These are phyloP conservation scores for Colletotrichum truncatum DNA, from an alignment of 2,329 filamentous ascomycete species.

Conservation along the genomic window DNA sequence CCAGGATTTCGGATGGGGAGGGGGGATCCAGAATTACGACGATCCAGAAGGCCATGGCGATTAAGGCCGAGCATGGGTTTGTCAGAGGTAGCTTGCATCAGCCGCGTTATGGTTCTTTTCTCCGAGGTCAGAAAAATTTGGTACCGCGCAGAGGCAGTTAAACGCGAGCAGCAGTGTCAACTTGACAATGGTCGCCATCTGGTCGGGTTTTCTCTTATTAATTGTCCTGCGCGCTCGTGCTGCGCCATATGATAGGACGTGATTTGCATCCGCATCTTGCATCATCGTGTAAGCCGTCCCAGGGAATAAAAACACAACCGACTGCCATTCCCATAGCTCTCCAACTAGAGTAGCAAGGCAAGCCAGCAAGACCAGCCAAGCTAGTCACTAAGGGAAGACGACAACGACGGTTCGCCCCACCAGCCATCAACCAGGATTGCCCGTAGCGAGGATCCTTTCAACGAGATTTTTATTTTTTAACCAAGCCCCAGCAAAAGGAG, in stretches of 20 bases:
- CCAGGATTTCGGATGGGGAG: not conserved
- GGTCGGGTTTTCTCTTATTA: not conserved
- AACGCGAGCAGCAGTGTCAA: not conserved
- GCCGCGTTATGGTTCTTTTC: not conserved
- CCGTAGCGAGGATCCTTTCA: not conserved
- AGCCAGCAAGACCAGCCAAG: not conserved
- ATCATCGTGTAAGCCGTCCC: not conserved
- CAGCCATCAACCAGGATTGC: not conserved
- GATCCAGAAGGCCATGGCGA: constrained; percentile 1
- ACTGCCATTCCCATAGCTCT: not conserved
- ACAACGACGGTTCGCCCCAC: not conserved
- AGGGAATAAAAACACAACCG: not conserved
- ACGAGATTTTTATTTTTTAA: not conserved
- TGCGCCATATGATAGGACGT: not conserved
- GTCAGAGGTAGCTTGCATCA: not conserved
- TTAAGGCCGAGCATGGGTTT: constrained; percentile 10
- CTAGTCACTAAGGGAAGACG: not conserved
- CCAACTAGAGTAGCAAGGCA: not conserved
- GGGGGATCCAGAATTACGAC: not conserved
- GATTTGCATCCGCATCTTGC: not conserved
- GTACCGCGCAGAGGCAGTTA: not conserved
- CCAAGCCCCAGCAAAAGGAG: not conserved
- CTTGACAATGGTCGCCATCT: not conserved
- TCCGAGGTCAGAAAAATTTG: not conserved
- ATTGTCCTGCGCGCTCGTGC: not conserved